Conservation (phyloP, 1,284 basidiomycete genomes). For the Ceratorhiza oryzae-sativae region DNA sequence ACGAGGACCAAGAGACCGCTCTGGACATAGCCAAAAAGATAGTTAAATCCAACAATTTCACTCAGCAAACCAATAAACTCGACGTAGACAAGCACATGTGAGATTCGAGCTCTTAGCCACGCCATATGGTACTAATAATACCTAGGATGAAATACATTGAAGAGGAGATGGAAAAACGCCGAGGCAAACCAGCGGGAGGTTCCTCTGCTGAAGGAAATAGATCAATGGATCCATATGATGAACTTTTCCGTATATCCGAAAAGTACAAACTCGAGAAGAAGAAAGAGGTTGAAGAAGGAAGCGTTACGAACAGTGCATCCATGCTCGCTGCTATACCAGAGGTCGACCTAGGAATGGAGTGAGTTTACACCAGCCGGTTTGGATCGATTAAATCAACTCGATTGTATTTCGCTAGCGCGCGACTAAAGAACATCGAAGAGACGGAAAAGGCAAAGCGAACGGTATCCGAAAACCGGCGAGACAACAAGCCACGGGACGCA, state of each 20-base stretch:
- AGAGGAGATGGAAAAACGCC: constrained; percentile 84
- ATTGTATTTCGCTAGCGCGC: constrained; percentile 61
- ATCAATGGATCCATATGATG: constrained; percentile 76
- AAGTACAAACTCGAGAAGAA: constrained; percentile 61
- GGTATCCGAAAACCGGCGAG: constrained; percentile 76
- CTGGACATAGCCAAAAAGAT: constrained; percentile 74
- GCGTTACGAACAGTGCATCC: constrained; percentile 86
- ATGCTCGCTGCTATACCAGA: constrained; percentile 98
- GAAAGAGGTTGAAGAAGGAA: constrained; percentile 78
- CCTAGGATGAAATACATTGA: constrained; percentile 97
- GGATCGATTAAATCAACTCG: neutral
- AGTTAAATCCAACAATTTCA: constrained; percentile 91
- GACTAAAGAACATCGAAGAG: constrained; percentile 93
- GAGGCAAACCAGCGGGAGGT: constrained; percentile 59
- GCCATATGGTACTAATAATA: neutral
- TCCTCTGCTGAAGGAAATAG: constrained; percentile 55
- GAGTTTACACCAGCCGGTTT: constrained; percentile 50
- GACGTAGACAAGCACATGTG: constrained; percentile 99
- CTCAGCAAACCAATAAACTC: constrained; percentile 92
- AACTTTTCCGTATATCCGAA: constrained; percentile 81
- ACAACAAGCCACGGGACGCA: constrained; percentile 55
- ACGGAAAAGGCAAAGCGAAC: constrained; percentile 93
- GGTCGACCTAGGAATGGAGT: constrained; percentile 98
- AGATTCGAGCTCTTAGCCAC: constrained; percentile 47
- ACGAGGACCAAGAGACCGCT: constrained; percentile 66